These are phyloP conservation scores for Akanthomyces uredinophilus DNA, from an alignment of 2,329 filamentous ascomycete species.

Conservation along the genomic window DNA sequence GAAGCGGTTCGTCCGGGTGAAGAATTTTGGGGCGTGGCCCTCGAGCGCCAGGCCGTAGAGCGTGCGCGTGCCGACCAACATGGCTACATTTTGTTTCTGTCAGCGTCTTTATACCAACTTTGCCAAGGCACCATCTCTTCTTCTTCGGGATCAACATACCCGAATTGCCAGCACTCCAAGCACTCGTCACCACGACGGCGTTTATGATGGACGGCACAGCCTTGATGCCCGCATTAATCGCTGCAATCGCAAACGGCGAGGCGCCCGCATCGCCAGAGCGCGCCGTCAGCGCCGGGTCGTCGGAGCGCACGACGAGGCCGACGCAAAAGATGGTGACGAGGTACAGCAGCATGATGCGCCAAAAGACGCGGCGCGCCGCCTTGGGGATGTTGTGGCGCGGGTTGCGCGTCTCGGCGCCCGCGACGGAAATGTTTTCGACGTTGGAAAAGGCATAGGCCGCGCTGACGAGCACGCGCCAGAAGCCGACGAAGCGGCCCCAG, in stretches of 20 bases:
- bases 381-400: slow-evolving; percentile 43
- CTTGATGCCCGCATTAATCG: slow-evolving; percentile 44
- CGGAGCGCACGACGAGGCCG: slow-evolving; percentile 42
- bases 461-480: slow-evolving; percentile 28
- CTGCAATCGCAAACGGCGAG: slow-evolving; percentile 49
- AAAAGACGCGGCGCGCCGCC: slow-evolving; percentile 51
- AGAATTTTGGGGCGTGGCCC: slow-evolving; percentile 54
- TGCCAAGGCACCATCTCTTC: no score
- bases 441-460: slow-evolving; percentile 45
- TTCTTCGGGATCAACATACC: slow-evolving; percentile 11
- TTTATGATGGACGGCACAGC: slow-evolving; percentile 50
- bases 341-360: slow-evolving; percentile 50
- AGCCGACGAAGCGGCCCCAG: slow-evolving; percentile 43
- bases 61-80: slow-evolving; percentile 48
- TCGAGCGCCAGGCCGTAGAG: slow-evolving; percentile 57
- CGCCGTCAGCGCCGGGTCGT: slow-evolving; percentile 26
- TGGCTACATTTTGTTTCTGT: neutral
- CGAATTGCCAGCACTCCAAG: slow-evolving; percentile 20
- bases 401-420: slow-evolving; percentile 46
- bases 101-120: no score
- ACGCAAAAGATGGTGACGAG: slow-evolving; percentile 47
- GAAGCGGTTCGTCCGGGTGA: slow-evolving; percentile 49
- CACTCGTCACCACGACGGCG: slow-evolving; percentile 35
- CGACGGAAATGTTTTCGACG: slow-evolving; percentile 48
- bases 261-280: slow-evolving; percentile 37